phyloP scores from a whole-genome alignment of 2,329 filamentous ascomycete species.

The Capronia coronata region DNA sequence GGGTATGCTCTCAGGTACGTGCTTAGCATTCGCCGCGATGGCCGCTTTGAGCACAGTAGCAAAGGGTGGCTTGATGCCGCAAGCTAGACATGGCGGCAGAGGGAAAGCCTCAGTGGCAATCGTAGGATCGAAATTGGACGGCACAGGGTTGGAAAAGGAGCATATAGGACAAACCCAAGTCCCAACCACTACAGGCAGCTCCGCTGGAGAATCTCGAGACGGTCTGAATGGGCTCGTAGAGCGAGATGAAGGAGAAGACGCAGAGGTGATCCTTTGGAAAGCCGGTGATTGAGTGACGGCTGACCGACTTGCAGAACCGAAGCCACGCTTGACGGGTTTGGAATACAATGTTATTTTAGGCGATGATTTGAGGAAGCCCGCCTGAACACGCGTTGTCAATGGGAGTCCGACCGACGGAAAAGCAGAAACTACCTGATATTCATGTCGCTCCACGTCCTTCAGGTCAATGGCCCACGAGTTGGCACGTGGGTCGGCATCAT shows the following conservation, averaged over 20 bases:
- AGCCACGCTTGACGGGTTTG: constrained; percentile 65
- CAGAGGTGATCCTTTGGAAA: constrained; percentile 21
- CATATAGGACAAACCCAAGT: constrained; percentile 97
- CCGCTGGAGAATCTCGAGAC: constrained; percentile 33
- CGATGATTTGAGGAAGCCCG: constrained; percentile 90
- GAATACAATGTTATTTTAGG: constrained; percentile 85
- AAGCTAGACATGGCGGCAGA: constrained; percentile 80
- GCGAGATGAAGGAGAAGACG: constrained; percentile 32
- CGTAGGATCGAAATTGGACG: constrained; percentile 84
- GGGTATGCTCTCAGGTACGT: constrained; percentile 21
- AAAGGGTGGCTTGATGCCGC: constrained; percentile 85
- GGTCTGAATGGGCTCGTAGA: constrained; percentile 32
- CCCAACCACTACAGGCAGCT: constrained; percentile 43
- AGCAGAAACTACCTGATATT: constrained; percentile 64
- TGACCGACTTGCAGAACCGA: constrained; percentile 48
- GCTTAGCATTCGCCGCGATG: constrained; percentile 62
- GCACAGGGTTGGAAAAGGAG: constrained; percentile 86
- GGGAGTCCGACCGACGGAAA: constrained; percentile 4
- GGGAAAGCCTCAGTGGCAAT: constrained; percentile 72
- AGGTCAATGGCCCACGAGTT: constrained; percentile 79
- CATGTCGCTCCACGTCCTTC: constrained; percentile 82
- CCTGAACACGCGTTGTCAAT: constrained; percentile 44
- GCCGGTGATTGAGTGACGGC: constrained; percentile 32
- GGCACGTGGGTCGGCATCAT: constrained; percentile 75
- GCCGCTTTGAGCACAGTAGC: constrained; percentile 79